phyloP scores from a whole-genome alignment of 2,329 filamentous ascomycete genomes.

The Microcera coccophila region DNA sequence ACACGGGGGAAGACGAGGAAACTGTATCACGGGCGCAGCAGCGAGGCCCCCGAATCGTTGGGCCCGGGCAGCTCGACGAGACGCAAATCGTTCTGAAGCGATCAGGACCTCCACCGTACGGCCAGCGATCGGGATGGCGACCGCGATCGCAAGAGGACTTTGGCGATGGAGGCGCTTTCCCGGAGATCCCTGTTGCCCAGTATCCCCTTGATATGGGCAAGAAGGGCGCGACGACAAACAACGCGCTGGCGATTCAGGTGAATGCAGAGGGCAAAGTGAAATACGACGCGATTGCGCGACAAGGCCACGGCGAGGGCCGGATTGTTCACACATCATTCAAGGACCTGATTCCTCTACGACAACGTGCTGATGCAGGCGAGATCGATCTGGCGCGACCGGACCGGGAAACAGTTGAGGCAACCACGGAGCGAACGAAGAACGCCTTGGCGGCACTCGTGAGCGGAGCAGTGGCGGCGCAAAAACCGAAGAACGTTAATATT shows the following conservation, averaged over 20 bases:
- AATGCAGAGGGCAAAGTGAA: slow-evolving; percentile 90
- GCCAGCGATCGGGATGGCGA: slow-evolving; percentile 83
- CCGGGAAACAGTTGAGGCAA: slow-evolving; percentile 76
- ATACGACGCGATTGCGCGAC: slow-evolving; percentile 89
- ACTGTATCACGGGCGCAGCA: slow-evolving; percentile 66
- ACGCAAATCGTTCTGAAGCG: slow-evolving; percentile 80
- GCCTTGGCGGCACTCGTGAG: slow-evolving; percentile 78
- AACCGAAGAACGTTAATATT: slow-evolving; percentile 89
- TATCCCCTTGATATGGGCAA: slow-evolving; percentile 95
- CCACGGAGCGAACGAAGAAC: slow-evolving; percentile 82
- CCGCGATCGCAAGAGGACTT: slow-evolving; percentile 87
- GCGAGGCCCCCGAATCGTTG: slow-evolving; percentile 78
- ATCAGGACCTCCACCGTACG: slow-evolving; percentile 82
- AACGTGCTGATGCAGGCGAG: slow-evolving; percentile 89
- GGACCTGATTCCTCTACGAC: slow-evolving; percentile 88
- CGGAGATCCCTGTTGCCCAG: slow-evolving; percentile 88
- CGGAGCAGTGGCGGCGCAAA: slow-evolving; percentile 85
- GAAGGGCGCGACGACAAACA: slow-evolving; percentile 68
- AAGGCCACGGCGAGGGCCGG: slow-evolving; percentile 77
- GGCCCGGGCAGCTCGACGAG: slow-evolving; percentile 74
- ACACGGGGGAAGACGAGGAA: slow-evolving; percentile 86
- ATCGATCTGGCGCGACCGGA: slow-evolving; percentile 81
- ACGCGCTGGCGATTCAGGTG: slow-evolving; percentile 88
- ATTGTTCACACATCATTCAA: slow-evolving; percentile 96
- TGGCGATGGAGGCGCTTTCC: slow-evolving; percentile 93